phyloP scores from a whole-genome alignment of 2,329 filamentous ascomycete genomes.

The Claviceps pazoutovae region DNA sequence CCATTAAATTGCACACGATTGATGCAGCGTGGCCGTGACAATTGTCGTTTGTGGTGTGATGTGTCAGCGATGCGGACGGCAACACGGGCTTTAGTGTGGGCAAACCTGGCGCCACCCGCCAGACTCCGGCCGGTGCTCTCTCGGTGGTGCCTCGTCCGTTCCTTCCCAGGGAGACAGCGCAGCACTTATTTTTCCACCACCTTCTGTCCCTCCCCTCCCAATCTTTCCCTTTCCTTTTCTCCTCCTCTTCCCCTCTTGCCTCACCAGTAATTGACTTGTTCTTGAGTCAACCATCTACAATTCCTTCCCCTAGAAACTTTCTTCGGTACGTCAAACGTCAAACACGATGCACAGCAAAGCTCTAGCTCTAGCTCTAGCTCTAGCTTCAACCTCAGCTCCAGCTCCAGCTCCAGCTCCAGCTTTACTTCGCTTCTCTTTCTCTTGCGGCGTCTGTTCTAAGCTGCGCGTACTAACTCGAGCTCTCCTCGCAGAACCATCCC shows the following conservation, averaged over 20 bases:
- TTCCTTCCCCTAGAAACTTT: constrained; percentile 1
- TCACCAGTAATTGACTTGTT: background rate
- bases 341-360: background rate
- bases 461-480: constrained; percentile 2
- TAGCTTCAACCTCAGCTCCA: background rate
- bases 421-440: background rate
- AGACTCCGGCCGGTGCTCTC: background rate
- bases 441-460: background rate
- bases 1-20: background rate
- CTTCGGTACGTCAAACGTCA: background rate
- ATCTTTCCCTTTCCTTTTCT: background rate
- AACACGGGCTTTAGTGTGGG: background rate
- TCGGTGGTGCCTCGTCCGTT: background rate
- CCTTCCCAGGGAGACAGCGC: background rate
- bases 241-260: background rate
- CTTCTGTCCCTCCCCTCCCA: constrained; percentile 2
- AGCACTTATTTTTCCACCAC: constrained; percentile 3
- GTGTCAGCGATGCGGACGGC: background rate
- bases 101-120: background rate
- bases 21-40: background rate
- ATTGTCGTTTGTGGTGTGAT: background rate
- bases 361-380: background rate
- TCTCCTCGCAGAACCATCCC: constrained; percentile 1
- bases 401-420: background rate
- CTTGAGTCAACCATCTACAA: constrained; percentile 1